Base-by-base conservation (phyloP, 805 yeast genomes). In the Monosporozyma aquatica region DNA sequence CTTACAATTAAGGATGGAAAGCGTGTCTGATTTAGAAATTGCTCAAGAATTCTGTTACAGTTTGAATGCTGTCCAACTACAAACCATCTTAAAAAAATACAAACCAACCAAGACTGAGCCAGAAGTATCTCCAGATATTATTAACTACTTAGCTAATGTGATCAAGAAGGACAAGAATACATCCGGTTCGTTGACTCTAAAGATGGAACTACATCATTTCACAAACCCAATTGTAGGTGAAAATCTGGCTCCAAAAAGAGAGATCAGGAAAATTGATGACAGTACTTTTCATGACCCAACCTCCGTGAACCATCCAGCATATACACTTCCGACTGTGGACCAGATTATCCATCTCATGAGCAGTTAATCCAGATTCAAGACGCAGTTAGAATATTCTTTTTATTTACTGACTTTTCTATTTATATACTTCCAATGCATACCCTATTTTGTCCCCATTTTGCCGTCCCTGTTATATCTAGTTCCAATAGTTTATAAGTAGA, bases 1-100 rank as follows among this genome's bases (percentile, higher is more conserved):
- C 5, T 34, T 49, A 32, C 53, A 49, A 40, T 17, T 47, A 23
- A 47, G 51, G 37, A 43, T 49, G n/a, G 18, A 37, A 9, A 47
- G 25, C 13, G 6, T 47, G 3, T 24, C 38, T 5, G 51, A 49
- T 27, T 41, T 49, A 18, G 27, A 40, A 20, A 27, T 49, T 10
- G 46, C 44, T 6, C 20, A 36, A 13, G 51, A 47, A 13, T 43
- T 45, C 22, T 49, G 51, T 28, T 47, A 35, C 29, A 27, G 32
- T 4, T 41, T 49, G 28, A 47, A 36, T 17, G 29, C 44, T 4
- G 21, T 37, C 1, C 53, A 49, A 37, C 23, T 47, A 6, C 49
- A 47, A 27, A 24, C 51, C 1, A 14, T 49, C 11, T 25, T 49
- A 26, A 44, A 44, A 39, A 49, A 47, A 38, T 49, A 49, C 35